phyloP scores from a whole-genome alignment of 169 alveolate genomes.

The Neospora caninum region DNA sequence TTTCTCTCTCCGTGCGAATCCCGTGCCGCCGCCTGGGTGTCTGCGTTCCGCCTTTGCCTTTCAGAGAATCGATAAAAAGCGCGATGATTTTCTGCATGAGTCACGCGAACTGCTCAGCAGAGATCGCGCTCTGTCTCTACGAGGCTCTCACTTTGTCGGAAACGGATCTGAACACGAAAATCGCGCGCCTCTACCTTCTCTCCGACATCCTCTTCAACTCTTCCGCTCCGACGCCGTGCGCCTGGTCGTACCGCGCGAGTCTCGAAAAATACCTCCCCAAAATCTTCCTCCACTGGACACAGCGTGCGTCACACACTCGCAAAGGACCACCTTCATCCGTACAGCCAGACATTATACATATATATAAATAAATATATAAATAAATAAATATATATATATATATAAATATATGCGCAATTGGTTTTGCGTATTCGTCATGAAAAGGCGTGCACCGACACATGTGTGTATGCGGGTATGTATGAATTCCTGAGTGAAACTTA shows the following conservation, averaged over 20 bases:
- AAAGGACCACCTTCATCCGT: too few relatives aligned
- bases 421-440: too few relatives aligned
- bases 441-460: too few relatives aligned
- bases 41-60: not conserved
- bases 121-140: conserved; percentile 49
- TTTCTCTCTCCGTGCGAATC: too few relatives aligned
- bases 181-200: conserved; percentile 77
- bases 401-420: too few relatives aligned
- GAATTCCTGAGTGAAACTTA: too few relatives aligned
- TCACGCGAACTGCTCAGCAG: conserved; percentile 60
- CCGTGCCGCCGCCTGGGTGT: too few relatives aligned
- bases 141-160: conserved; percentile 62
- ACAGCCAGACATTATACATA: not conserved
- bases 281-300: conserved; percentile 72
- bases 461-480: too few relatives aligned
- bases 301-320: conserved; percentile 23
- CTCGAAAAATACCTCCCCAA: conserved; percentile 75
- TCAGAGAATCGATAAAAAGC: conserved; percentile 53
- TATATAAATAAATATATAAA: too few relatives aligned
- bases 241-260: conserved; percentile 77
- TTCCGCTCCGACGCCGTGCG: conserved; percentile 71
- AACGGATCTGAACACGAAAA: conserved; percentile 62
- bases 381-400: too few relatives aligned
- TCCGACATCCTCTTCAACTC: conserved; percentile 78
- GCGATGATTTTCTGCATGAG: conserved; percentile 68